These are phyloP conservation scores for Flagelloscypha sp. DNA, from an alignment of 768 basidiomycete genomes.

Conservation along the genomic window DNA sequence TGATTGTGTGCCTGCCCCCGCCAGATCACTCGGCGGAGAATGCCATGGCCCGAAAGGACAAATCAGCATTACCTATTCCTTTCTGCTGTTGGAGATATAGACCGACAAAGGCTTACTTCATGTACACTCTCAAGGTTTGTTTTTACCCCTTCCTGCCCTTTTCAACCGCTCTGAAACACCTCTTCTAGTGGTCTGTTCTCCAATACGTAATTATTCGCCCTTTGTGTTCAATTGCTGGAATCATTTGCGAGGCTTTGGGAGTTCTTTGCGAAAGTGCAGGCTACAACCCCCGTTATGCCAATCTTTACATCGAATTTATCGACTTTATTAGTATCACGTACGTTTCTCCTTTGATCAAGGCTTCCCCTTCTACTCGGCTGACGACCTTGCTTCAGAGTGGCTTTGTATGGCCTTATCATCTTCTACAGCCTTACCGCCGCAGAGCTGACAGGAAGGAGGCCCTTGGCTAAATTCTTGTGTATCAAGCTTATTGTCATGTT, in stretches of 20 bases:
- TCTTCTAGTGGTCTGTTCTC: slow-evolving; percentile 68
- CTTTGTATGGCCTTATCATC: slow-evolving; percentile 76
- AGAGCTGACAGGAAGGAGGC: slow-evolving; percentile 68
- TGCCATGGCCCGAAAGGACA: slow-evolving; percentile 75
- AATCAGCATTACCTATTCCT: slow-evolving; percentile 61
- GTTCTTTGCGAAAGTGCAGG: slow-evolving; percentile 63
- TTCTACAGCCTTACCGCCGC: slow-evolving; percentile 79
- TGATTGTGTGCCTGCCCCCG: no score
- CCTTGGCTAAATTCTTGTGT: slow-evolving; percentile 76
- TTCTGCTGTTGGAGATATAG: slow-evolving; percentile 78
- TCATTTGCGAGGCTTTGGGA: slow-evolving; percentile 61
- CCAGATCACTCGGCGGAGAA: slow-evolving; percentile 53
- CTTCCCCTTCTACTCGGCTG: slow-evolving; percentile 1
- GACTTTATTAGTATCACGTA: slow-evolving; percentile 82
- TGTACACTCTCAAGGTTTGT: slow-evolving; percentile 75
- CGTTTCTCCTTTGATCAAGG: slow-evolving; percentile 5
- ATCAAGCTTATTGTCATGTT: slow-evolving; percentile 87
- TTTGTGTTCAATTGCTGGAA: slow-evolving; percentile 66
- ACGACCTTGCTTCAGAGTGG: slow-evolving; percentile 39
- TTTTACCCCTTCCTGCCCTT: not conserved
- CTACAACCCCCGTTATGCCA: slow-evolving; percentile 53
- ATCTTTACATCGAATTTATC: slow-evolving; percentile 61
- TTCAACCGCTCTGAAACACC: slow-evolving; percentile 1
- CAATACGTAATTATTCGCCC: slow-evolving; percentile 77
- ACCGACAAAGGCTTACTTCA: slow-evolving; percentile 84